Evolutionary conservation across 306 rosid species (phyloP).

Genomic region (Fragaria nilgerrensis): DNA sequence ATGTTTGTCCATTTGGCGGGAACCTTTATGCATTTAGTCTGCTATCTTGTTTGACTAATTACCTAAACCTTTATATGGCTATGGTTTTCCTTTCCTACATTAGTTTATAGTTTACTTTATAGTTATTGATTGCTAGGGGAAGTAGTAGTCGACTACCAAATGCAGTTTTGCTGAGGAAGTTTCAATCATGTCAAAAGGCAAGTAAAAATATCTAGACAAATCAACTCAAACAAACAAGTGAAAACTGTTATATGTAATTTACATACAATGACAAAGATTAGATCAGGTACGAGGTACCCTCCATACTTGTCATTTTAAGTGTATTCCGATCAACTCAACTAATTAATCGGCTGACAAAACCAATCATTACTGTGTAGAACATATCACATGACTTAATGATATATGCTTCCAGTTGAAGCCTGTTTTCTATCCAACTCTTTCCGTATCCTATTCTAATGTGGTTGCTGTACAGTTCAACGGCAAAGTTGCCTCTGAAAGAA

Average conservation of each 20-base stretch:
- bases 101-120: neutral
- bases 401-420: neutral
- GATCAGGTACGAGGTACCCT: neutral
- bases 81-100: neutral
- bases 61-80: neutral
- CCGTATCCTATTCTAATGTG: conserved; percentile 25
- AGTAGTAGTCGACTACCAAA: neutral
- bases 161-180: neutral
- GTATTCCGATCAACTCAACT: conserved; percentile 19
- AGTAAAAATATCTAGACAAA: neutral
- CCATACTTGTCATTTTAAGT: neutral
- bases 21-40: neutral
- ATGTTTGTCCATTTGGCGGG: neutral
- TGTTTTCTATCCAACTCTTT: conserved; percentile 3
- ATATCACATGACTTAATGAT: conserved; percentile 1
- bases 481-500: conserved; percentile 20
- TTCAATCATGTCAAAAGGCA: neutral
- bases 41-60: neutral
- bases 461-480: conserved; percentile 31
- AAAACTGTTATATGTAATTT: neutral
- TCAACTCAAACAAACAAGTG: neutral
- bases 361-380: conserved; percentile 11
- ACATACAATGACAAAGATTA: conserved; percentile 4
- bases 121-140: neutral
- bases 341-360: conserved; percentile 24